Evolutionary conservation across 106 monocot species (phyloP), one percentile per base, ranked within the genome.

Genomic region (Dioscorea alata): DNA sequence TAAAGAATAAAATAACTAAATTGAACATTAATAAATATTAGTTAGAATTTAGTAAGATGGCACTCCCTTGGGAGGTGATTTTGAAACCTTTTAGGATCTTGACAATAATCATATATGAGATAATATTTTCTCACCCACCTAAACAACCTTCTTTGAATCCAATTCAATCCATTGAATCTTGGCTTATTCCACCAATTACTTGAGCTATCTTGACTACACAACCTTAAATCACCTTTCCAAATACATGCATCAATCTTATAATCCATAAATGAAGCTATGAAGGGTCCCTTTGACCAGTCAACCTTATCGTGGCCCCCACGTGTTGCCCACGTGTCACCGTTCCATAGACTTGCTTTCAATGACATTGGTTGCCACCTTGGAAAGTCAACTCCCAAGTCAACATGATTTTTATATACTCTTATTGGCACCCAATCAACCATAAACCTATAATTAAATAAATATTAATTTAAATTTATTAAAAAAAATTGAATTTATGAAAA

Each of bases 371-470:
- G 86, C 73, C 74, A 61, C 28, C 65, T 75, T 0, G 90, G 90
- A 49, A 74, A 90, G 15, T 67, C 62, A 16, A 63, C 86, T 6
- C 84, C 90, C 33, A 83, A 76, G 73, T 81, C 81, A 48, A 57
- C 83, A 70, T 83, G 90, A 64, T 90, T 90, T 23, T 64, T 73
- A 50, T 79, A 87, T 22, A 87, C 69, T 32, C 90, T 75, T 28
- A 90, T 81, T 4, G 90, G 86, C 56, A 87, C 81, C 86, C 81
- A 70, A 61, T 90, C 90, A 49, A 90, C 86, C 81, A 84, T 78
- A 53, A 90, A 86, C 65, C 90, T 90, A 50, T 57, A 35, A 53
- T 7, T 17, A 25, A 15, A 61, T 12, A 13, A 67, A 14, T 0
- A 18, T n/a, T 6, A 10, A 8, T 42, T 5, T 42, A 42, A 42